These are phyloP conservation scores for Epichloe uncinata DNA, from an alignment of 2,329 filamentous ascomycete genomes.

Conservation along the genomic window DNA sequence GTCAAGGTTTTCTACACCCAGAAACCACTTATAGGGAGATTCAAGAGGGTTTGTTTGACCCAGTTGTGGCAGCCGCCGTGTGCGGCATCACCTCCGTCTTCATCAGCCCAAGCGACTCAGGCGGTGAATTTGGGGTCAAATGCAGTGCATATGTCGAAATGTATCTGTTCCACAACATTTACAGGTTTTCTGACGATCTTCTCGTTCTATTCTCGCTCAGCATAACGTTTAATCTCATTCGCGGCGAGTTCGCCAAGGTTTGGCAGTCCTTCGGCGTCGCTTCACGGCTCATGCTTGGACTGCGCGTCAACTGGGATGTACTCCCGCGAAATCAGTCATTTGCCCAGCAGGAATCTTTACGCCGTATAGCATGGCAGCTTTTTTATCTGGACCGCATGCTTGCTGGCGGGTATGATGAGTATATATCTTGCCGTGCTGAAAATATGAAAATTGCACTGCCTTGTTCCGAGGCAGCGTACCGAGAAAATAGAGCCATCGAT, in stretches of 20 bases:
- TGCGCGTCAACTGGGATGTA: constrained; percentile 28
- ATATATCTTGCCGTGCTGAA: constrained; percentile 23
- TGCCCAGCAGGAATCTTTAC: constrained; percentile 22
- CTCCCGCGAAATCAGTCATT: constrained; percentile 17
- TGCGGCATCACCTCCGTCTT: constrained; percentile 25
- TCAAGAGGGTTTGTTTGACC: constrained; percentile 22
- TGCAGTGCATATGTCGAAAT: constrained; percentile 27
- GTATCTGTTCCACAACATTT: constrained; percentile 27
- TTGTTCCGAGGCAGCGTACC: constrained; percentile 21
- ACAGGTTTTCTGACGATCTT: constrained; percentile 21
- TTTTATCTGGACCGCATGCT: constrained; percentile 25
- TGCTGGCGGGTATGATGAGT: constrained; percentile 27
- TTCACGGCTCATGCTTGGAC: constrained; percentile 22
- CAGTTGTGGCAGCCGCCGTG: constrained; percentile 23
- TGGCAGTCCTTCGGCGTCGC: constrained; percentile 27
- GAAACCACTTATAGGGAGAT: constrained; percentile 21
- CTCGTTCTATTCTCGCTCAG: constrained; percentile 23
- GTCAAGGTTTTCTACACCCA: constrained; percentile 25
- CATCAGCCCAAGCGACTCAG: constrained; percentile 19
- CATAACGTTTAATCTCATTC: constrained; percentile 23
- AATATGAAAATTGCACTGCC: constrained; percentile 26
- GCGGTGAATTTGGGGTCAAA: constrained; percentile 22
- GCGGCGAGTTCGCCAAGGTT: constrained; percentile 24
- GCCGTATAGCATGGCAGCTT: constrained; percentile 25
- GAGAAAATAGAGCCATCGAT: constrained; percentile 17